Conservation (phyloP, 2,329 filamentous ascomycete species). For the Helicocarpus griseus region DNA sequence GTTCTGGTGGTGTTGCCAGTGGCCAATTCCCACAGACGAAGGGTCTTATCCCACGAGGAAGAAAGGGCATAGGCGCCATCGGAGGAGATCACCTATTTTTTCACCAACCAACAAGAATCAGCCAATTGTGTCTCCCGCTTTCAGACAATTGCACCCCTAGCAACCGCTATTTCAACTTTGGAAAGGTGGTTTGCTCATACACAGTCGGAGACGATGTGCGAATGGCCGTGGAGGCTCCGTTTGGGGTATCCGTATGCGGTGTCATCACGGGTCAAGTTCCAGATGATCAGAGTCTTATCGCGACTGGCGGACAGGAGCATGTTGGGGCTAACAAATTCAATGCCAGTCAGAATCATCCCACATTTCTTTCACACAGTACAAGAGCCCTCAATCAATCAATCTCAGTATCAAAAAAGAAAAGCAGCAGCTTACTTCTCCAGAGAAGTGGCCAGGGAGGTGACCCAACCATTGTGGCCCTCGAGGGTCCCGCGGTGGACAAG, state of each 20-base stretch:
- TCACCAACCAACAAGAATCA: conserved; percentile 12
- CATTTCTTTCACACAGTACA: conserved; percentile 8
- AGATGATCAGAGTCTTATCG: conserved; percentile 99
- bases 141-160: conserved; percentile 7
- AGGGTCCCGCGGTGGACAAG: conserved; percentile 93
- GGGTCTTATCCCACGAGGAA: conserved; percentile 99
- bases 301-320: conserved; percentile 97
- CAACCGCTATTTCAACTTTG: conserved; percentile 14
- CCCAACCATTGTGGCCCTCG: conserved; percentile 99
- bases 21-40: conserved; percentile 97
- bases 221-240: conserved; percentile 97
- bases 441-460: conserved; percentile 95
- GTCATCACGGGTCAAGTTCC: conserved; percentile 99
- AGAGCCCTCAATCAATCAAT: too few relatives aligned
- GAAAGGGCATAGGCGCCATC: conserved; percentile 99
- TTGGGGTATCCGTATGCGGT: conserved; percentile 98
- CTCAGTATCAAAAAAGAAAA: not conserved
- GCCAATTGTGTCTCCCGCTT: not conserved
- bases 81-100: conserved; percentile 83
- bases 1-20: conserved; percentile 94
- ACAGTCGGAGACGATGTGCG: conserved; percentile 99
- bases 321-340: conserved; percentile 62
- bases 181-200: conserved; percentile 51
- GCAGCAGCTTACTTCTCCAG: conserved; percentile 77
- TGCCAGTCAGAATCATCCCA: not conserved